Evolutionary conservation across 495 filamentous ascomycete species (phyloP), one percentile per base, ranked within the genome.

Genomic region (Xylaria cubensis): DNA sequence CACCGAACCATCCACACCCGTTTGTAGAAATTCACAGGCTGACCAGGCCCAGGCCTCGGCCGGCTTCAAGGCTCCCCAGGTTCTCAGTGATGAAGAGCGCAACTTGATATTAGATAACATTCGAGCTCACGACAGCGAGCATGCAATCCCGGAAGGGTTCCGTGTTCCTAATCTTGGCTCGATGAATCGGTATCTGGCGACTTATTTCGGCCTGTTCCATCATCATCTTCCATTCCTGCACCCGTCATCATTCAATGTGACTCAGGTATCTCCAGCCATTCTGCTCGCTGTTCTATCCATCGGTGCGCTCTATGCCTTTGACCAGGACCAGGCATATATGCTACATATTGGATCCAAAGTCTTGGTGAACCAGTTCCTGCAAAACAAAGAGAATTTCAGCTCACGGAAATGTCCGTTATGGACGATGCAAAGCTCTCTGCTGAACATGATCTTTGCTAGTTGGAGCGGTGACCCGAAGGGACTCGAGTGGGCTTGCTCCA

Each of bases 381-480:
- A 97, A 82, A 95, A 97, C 83, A 97, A 97, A 83, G 95, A 97
- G 79, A 97, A 97, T 82, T 98, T 98, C 82, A 97, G 94, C 86
- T 98, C 96, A n/a, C 89, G 94, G 67, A 98, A 97, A 80, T 99
- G 96, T 78, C 96, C 96, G 8, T 83, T 99, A 39, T 98, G 95
- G 94, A 93, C 94, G 48, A 98, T 98, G 92, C 96, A 98, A 79
- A 93, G 93, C 80, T 94, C 94, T 17, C 85, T 99, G 64, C 85
- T 99, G 59, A 99, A 99, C 86, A 98, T 98, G 96, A 92, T 97
- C 74, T 98, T 99, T 81, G 96, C 97, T 48, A 98, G 95, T 86
- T 99, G 96, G 96, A 98, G 97, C 79, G 96, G 96, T 73, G 96
- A 98, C 79, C 89, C 96, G 17, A 98, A 98, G 83, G 97, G 97